These are phyloP conservation scores for Botrytis fabae DNA, from an alignment of 2,329 filamentous ascomycete genomes.

Conservation along the genomic window DNA sequence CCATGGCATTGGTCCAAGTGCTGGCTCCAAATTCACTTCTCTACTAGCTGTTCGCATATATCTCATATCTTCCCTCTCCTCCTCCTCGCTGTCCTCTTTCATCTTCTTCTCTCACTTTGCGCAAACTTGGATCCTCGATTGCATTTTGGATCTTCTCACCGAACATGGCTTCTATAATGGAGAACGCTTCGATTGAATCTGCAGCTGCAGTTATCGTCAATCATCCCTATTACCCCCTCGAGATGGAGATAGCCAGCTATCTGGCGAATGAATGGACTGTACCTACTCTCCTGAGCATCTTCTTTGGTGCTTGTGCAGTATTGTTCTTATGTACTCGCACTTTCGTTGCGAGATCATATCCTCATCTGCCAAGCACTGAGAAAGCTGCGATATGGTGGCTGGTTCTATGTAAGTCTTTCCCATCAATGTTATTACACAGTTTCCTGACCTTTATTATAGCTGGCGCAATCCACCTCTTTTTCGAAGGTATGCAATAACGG, in stretches of 20 bases:
- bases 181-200: slow-evolving; percentile 30
- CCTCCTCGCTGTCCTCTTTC: background rate
- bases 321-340: slow-evolving; percentile 60
- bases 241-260: slow-evolving; percentile 62
- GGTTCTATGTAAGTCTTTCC: slow-evolving; percentile 59
- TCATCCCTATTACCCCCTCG: slow-evolving; percentile 73
- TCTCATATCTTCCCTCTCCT: background rate
- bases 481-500: slow-evolving; percentile 37
- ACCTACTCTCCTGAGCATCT: slow-evolving; percentile 57
- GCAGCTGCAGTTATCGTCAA: slow-evolving; percentile 29
- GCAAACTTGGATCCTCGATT: slow-evolving; percentile 5
- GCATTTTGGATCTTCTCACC: slow-evolving; percentile 1
- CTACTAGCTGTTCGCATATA: slow-evolving; percentile 2
- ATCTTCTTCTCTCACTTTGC: background rate
- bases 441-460: slow-evolving; percentile 27
- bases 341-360: slow-evolving; percentile 53
- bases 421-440: background rate
- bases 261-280: slow-evolving; percentile 65
- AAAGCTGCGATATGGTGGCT: slow-evolving; percentile 71
- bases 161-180: slow-evolving; percentile 29
- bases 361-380: slow-evolving; percentile 55
- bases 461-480: slow-evolving; percentile 40
- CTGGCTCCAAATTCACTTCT: slow-evolving; percentile 9
- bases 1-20: slow-evolving; percentile 20
- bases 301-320: slow-evolving; percentile 55